Percentiles rank a stretch among this genome's conserved stretches.
phyloP scores from a whole-genome alignment of 768 basidiomycete species.

The Naganishia friedmannii region DNA sequence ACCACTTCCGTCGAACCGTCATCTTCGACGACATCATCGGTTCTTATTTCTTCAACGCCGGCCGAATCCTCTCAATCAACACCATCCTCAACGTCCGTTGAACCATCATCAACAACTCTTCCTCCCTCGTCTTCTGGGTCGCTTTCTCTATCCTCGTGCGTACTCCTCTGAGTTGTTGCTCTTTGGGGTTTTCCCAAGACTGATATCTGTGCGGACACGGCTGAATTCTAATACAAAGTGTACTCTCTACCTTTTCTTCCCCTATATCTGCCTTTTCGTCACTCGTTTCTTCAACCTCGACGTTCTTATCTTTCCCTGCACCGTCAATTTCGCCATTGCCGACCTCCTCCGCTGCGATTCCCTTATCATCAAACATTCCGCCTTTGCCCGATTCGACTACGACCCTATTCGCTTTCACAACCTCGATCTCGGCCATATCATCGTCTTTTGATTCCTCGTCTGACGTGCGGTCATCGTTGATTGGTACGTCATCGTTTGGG shows the following conservation, averaged over 20 bases:
- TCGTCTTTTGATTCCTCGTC: too few species aligned
- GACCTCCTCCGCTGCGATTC: background rate
- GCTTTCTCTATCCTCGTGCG: conserved; percentile 6
- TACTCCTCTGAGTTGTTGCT: background rate
- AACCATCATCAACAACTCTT: background rate
- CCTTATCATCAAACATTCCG: too few species aligned
- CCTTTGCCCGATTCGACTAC: too few species aligned
- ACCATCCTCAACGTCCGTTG: background rate
- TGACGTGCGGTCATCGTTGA: background rate
- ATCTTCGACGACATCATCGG: conserved; percentile 1
- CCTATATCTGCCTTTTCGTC: background rate
- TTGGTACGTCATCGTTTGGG: background rate
- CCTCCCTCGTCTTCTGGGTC: background rate
- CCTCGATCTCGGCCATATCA: too few species aligned
- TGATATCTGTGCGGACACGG: conserved; percentile 9
- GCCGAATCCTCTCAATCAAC: background rate
- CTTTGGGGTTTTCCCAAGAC: background rate
- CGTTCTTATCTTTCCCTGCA: background rate
- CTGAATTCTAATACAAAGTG: conserved; percentile 12
- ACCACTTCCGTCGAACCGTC: conserved; percentile 3
- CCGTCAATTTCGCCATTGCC: background rate
- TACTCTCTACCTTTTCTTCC: conserved; percentile 1
- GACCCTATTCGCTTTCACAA: too few species aligned
- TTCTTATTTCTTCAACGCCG: background rate
- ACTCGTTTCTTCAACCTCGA: background rate